Base-by-base conservation (phyloP, 2,329 filamentous ascomycete species). In the Fusarium brachygibbosum region DNA sequence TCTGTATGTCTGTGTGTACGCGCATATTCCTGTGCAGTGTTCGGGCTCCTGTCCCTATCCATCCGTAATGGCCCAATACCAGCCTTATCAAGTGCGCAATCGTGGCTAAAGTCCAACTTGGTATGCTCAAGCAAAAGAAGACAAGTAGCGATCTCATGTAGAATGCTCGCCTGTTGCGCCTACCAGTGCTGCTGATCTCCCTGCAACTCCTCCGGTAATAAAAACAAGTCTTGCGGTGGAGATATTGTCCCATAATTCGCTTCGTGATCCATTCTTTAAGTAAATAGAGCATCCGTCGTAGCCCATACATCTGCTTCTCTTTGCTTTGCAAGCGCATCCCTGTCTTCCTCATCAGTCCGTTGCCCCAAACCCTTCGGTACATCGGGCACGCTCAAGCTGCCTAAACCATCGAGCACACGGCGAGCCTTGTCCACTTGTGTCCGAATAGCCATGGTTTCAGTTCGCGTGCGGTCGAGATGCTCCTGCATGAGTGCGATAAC, bases 401-500 rank as follows among this genome's bases (percentile, higher is more conserved):
- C 87, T 51, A 97, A 82, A 0, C 90, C 91, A 60, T 89, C 88
- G 63, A 98, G 85, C 58, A 95, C 85, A 38, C 88, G 86, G 74
- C 90, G 88, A 66, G 96, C 92, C 80, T 91, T 91, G 70, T 90
- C 89, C 53, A 89, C 89, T 75, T 89, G 89, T 61, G 86, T 86
- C 60, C 86, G 85, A 45, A 94, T 88, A 5, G 86, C 87, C 34
- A 88, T 84, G 2, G 94, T 93, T 80, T 98, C 94, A 56, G 86
- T 87, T 70, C 86, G 88, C 57, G 90, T 91, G 71, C 84, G 86
- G 71, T 93, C 89, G 31, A 97, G 81, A 75, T 95, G 91, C 70
- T 92, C 90, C 80, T 97, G 92, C 91, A 98, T 94, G 83, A 95
- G 87, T 70, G 91, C 81, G 32, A 97, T 97, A 60, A 97, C 83